Evolutionary conservation across 2,329 filamentous ascomycete genomes (phyloP).

Genomic region (Arthrobotrys iridis): DNA sequence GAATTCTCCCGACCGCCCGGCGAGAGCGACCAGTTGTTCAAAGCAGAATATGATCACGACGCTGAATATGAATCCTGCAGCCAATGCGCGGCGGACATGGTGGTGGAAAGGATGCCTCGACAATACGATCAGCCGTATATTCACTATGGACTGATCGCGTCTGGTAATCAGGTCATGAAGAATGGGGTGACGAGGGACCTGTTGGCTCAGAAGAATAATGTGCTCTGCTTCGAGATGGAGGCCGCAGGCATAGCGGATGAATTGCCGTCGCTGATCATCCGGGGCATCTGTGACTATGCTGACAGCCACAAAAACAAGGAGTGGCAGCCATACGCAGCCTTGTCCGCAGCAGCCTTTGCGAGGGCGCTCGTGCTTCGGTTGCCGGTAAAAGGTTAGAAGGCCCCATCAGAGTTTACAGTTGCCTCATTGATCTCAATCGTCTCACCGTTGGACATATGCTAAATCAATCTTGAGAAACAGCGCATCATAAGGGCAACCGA

Average conservation of each 20-base stretch:
- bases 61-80: background rate
- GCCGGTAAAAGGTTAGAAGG: background rate
- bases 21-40: background rate
- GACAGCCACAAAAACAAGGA: slow-evolving; percentile 62
- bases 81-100: background rate
- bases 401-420: background rate
- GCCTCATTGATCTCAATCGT: background rate
- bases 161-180: slow-evolving; percentile 42
- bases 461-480: no score
- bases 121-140: background rate
- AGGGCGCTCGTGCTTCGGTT: slow-evolving; percentile 49
- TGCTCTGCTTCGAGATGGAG: slow-evolving; percentile 60
- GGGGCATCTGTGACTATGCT: slow-evolving; percentile 63
- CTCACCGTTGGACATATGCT: background rate
- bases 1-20: background rate
- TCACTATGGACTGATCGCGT: slow-evolving; percentile 23
- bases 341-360: slow-evolving; percentile 59
- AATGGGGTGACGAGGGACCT: slow-evolving; percentile 30
- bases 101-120: background rate
- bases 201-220: background rate
- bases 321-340: slow-evolving; percentile 57
- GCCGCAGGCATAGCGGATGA: slow-evolving; percentile 47
- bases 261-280: slow-evolving; percentile 62
- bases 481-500: no score
- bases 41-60: background rate